Percentiles rank a stretch among this genome's conserved stretches.
phyloP scores from a whole-genome alignment of 768 basidiomycete genomes.

The Epithele typhae region DNA sequence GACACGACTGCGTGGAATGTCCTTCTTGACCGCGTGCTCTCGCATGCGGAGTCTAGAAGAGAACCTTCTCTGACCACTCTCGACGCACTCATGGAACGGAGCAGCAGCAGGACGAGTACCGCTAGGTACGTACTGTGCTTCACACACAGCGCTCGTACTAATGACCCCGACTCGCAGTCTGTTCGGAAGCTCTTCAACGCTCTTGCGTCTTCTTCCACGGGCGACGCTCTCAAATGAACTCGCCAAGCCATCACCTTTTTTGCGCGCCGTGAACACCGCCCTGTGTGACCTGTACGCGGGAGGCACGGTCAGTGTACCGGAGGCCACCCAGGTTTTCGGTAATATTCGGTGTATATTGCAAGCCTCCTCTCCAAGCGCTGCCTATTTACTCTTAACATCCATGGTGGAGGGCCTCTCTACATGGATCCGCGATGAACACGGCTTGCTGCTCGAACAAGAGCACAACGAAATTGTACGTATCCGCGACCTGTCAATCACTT shows the following conservation, averaged over 20 bases:
- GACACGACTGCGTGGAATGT: conserved; percentile 42
- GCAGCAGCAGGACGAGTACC: no score
- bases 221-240: no score
- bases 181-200: not conserved
- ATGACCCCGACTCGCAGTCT: no score
- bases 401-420: conserved; percentile 25
- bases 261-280: not conserved
- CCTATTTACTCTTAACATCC: not conserved
- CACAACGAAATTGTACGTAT: conserved; percentile 44
- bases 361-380: not conserved
- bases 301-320: not conserved
- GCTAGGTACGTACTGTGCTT: no score
- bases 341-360: not conserved
- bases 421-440: conserved; percentile 50
- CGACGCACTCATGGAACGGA: conserved; percentile 1
- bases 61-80: conserved; percentile 10
- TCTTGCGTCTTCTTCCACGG: not conserved
- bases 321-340: not conserved
- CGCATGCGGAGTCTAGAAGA: no score
- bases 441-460: conserved; percentile 37
- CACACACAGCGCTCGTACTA: not conserved
- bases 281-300: conserved; percentile 9
- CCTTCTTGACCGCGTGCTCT: conserved; percentile 30
- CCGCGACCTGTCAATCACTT: no score
- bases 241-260: not conserved